A percentile compares a stretch with the other conserved stretches of the same genome.
Conservation (phyloP, 768 basidiomycete species). For the Sarcodon sp. region DNA sequence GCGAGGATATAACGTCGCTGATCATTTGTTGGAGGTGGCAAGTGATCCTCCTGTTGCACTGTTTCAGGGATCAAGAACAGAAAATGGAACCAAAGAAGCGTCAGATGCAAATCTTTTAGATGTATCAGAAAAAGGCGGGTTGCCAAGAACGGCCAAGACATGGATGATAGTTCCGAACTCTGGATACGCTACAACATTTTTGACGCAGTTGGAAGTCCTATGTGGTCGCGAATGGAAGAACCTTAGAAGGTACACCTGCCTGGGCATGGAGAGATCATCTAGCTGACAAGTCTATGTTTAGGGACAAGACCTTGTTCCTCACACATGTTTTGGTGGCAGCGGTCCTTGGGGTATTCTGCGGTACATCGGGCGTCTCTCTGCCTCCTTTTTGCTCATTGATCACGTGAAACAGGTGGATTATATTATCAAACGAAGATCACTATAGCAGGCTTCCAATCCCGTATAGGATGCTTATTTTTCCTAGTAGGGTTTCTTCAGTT, state of each 20-base stretch:
- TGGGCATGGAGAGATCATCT: not conserved
- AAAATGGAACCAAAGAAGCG: not conserved
- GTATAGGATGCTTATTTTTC: slow-evolving; percentile 94
- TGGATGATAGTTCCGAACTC: slow-evolving; percentile 9
- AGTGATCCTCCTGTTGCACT: slow-evolving; percentile 43
- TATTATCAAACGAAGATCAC: slow-evolving; percentile 71
- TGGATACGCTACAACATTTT: slow-evolving; percentile 60
- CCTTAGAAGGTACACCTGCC: slow-evolving; percentile 41
- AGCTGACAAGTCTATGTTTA: slow-evolving; percentile 10
- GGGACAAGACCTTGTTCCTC: slow-evolving; percentile 74
- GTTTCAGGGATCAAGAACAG: slow-evolving; percentile 17
- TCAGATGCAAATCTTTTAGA: not conserved
- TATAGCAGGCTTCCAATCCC: slow-evolving; percentile 89
- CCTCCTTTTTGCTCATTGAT: not conserved
- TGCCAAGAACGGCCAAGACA: not conserved
- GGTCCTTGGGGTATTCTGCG: slow-evolving; percentile 78
- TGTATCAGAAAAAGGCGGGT: not conserved
- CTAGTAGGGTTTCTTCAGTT: slow-evolving; percentile 29
- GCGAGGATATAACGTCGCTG: slow-evolving; percentile 84
- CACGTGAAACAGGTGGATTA: slow-evolving; percentile 46
- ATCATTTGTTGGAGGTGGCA: slow-evolving; percentile 85
- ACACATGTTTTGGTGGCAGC: slow-evolving; percentile 63
- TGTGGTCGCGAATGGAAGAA: slow-evolving; percentile 81
- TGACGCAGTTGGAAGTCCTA: slow-evolving; percentile 81
- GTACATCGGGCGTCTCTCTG: slow-evolving; percentile 23